A percentile compares a stretch with the other conserved stretches of the same genome.
Conservation (phyloP, 148 eudicot species). For the Salicornia ramosissima region DNA sequence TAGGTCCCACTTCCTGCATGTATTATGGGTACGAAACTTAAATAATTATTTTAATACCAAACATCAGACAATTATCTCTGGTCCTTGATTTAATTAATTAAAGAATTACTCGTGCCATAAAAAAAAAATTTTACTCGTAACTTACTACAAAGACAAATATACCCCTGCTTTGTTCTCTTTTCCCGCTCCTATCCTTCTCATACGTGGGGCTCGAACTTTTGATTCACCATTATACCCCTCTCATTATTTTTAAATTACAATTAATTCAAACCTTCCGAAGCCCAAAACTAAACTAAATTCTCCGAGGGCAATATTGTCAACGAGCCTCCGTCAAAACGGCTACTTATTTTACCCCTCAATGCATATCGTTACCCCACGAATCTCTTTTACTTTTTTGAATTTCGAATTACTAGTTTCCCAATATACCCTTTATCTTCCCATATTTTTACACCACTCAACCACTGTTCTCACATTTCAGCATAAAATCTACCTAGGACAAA, state of each 20-base stretch:
- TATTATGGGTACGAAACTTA: background rate
- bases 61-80: background rate
- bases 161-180: background rate
- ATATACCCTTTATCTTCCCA: background rate
- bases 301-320: constrained; percentile 11
- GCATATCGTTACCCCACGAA: background rate
- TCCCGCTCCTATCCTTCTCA: background rate
- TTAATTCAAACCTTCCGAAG: background rate
- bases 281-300: background rate
- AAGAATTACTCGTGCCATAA: too few relatives aligned
- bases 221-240: background rate
- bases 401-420: background rate
- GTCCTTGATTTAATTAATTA: background rate
- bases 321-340: constrained; percentile 16
- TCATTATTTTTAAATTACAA: background rate
- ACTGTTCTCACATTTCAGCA: background rate
- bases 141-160: background rate
- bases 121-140: too few relatives aligned
- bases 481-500: background rate
- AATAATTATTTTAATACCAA: background rate
- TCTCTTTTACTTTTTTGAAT: constrained; percentile 22
- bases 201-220: background rate
- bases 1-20: background rate
- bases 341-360: background rate
- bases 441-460: background rate